Evolutionary conservation across 768 basidiomycete species (phyloP).

Genomic region (Lyophyllum semitale): DNA sequence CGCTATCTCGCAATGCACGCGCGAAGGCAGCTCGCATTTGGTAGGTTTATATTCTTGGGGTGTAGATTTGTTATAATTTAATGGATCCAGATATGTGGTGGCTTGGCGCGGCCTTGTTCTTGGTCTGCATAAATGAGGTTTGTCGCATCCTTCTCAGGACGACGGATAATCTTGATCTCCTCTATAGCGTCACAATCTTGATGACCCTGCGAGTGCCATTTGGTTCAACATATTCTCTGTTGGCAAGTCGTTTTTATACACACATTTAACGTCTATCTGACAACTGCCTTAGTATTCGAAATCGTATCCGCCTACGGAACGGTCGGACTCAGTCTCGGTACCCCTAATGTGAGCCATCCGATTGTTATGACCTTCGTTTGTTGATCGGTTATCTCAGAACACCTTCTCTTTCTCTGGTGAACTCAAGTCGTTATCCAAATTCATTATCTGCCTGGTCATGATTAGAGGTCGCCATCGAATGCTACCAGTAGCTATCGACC

Average conservation of each 20-base stretch:
- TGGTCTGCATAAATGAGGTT: constrained; percentile 94
- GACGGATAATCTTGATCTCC: neutral
- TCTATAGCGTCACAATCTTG: constrained; percentile 57
- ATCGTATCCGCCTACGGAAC: constrained; percentile 86
- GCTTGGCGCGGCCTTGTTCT: constrained; percentile 81
- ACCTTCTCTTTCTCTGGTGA: constrained; percentile 83
- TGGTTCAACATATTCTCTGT: constrained; percentile 90
- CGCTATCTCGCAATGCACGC: constrained; percentile 81
- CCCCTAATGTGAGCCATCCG: constrained; percentile 61
- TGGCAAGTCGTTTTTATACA: constrained; percentile 40
- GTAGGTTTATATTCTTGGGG: constrained; percentile 38
- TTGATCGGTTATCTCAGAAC: constrained; percentile 43
- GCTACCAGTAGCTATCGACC: constrained; percentile 84
- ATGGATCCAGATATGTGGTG: constrained; percentile 89
- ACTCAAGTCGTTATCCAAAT: constrained; percentile 79
- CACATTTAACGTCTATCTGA: neutral
- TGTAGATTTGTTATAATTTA: neutral
- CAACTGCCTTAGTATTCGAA: constrained; percentile 67
- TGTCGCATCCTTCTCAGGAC: constrained; percentile 14
- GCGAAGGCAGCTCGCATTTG: constrained; percentile 88
- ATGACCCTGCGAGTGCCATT: constrained; percentile 46
- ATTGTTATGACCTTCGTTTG: constrained; percentile 4
- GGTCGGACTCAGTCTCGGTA: constrained; percentile 87
- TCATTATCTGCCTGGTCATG: constrained; percentile 88
- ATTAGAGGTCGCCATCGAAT: constrained; percentile 92